Conservation (phyloP, 768 basidiomycete species). For the Leccinum rimulosum region DNA sequence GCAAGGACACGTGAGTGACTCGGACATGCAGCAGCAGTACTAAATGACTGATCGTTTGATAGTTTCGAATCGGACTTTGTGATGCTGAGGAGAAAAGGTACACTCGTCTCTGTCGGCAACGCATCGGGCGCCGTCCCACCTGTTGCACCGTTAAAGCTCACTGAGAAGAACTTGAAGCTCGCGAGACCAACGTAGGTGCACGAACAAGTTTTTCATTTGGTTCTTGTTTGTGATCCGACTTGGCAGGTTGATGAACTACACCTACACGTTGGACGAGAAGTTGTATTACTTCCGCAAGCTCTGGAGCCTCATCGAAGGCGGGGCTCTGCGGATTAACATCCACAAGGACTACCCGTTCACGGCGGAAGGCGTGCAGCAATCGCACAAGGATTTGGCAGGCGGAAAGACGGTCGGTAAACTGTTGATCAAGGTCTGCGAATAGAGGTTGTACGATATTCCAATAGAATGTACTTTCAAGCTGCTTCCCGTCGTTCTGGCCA, state of each 20-base stretch:
- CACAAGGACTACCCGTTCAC: constrained; percentile 84
- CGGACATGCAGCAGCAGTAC: not conserved
- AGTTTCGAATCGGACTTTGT: constrained; percentile 81
- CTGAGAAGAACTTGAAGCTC: constrained; percentile 79
- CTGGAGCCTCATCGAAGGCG: constrained; percentile 57
- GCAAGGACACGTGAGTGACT: constrained; percentile 80
- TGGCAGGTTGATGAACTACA: constrained; percentile 66
- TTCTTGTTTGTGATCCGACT: constrained; percentile 14
- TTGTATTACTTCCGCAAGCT: constrained; percentile 62
- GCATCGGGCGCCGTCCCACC: constrained; percentile 84
- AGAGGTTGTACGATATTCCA: not conserved
- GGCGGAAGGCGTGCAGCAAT: constrained; percentile 69
- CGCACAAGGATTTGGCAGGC: constrained; percentile 73
- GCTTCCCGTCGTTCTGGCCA: not conserved
- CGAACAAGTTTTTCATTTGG: not conserved
- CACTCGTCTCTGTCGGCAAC: constrained; percentile 88
- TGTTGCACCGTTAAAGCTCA: constrained; percentile 69
- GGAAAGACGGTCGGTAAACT: constrained; percentile 87
- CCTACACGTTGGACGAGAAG: constrained; percentile 71
- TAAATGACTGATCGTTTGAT: constrained; percentile 7
- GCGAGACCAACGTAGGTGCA: constrained; percentile 63
- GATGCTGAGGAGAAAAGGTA: constrained; percentile 82
- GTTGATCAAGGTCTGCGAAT: constrained; percentile 58
- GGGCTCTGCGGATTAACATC: constrained; percentile 63
- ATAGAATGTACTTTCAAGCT: not conserved